phyloP scores from a whole-genome alignment of 345 rosid genomes.

The Carallia pectinifolia region DNA sequence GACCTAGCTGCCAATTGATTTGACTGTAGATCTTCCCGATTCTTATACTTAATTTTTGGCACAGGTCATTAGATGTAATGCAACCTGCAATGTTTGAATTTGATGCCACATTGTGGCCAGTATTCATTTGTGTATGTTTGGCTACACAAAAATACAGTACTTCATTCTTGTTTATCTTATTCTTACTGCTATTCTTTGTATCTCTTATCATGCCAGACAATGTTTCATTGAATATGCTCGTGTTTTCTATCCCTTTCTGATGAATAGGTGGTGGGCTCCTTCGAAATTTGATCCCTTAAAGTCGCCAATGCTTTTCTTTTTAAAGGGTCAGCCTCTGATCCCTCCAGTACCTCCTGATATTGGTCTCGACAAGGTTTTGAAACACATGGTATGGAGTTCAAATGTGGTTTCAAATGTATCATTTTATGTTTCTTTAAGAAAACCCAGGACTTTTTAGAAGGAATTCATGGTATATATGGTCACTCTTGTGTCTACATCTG shows the following conservation, averaged over 20 bases:
- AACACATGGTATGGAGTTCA: constrained; percentile 56
- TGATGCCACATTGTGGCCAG: neutral
- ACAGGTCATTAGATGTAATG: neutral
- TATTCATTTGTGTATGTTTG: neutral
- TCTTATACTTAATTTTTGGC: neutral
- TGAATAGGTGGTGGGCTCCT: constrained; percentile 92
- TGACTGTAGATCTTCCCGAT: no score
- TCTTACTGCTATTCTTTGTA: neutral
- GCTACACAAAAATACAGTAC: neutral
- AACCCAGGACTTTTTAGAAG: no score
- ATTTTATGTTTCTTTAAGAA: neutral
- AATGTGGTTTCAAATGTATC: neutral
- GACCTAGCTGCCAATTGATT: neutral
- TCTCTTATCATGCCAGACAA: neutral
- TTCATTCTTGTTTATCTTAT: neutral
- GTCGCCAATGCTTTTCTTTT: constrained; percentile 92
- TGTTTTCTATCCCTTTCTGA: constrained; percentile 15
- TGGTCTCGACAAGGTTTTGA: constrained; percentile 74
- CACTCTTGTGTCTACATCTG: no score
- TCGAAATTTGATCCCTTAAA: constrained; percentile 82
- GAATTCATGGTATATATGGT: no score
- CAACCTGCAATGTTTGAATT: neutral
- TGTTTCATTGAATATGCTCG: constrained; percentile 9
- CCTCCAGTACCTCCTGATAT: constrained; percentile 63
- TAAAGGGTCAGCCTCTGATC: constrained; percentile 57